Percentiles rank a stretch among this genome's conserved stretches.
Evolutionary conservation across 2,329 filamentous ascomycete species (phyloP).

Genomic region (Dactylonectria estremocensis): DNA sequence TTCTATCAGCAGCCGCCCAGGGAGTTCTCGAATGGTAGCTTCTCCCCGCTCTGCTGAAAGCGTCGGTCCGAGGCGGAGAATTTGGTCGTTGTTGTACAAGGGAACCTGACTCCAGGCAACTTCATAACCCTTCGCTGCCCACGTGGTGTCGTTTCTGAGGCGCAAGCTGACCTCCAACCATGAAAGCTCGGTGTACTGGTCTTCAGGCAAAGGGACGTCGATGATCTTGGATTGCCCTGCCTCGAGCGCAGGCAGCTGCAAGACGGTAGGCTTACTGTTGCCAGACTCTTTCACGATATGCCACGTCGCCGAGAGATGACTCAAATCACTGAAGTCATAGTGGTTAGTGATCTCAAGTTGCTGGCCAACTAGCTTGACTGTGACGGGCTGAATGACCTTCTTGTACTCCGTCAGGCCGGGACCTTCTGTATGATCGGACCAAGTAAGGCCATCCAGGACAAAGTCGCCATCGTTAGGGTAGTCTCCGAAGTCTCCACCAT

Average conservation of each 20-base stretch:
- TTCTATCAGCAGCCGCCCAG: background rate
- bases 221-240: slow-evolving; percentile 7
- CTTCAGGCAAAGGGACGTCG: background rate
- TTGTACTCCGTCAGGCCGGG: slow-evolving; percentile 32
- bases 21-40: background rate
- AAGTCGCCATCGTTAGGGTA: slow-evolving; percentile 73
- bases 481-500: slow-evolving; percentile 75
- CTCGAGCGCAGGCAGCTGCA: slow-evolving; percentile 4
- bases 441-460: slow-evolving; percentile 67
- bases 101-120: slow-evolving; percentile 31
- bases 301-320: slow-evolving; percentile 29
- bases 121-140: slow-evolving; percentile 20
- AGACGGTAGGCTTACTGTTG: background rate
- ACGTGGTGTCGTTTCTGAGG: background rate
- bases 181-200: background rate
- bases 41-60: background rate
- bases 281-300: slow-evolving; percentile 19
- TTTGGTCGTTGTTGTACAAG: too few relatives aligned
- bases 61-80: too few relatives aligned
- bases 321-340: slow-evolving; percentile 33
- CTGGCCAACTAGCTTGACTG: background rate
- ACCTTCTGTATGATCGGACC: slow-evolving; percentile 32
- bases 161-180: slow-evolving; percentile 30
- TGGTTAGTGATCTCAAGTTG: slow-evolving; percentile 6
- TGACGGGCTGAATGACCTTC: slow-evolving; percentile 33